Evolutionary conservation across 1,284 basidiomycete genomes (phyloP).

Genomic region (Ceratobasidium sp.): DNA sequence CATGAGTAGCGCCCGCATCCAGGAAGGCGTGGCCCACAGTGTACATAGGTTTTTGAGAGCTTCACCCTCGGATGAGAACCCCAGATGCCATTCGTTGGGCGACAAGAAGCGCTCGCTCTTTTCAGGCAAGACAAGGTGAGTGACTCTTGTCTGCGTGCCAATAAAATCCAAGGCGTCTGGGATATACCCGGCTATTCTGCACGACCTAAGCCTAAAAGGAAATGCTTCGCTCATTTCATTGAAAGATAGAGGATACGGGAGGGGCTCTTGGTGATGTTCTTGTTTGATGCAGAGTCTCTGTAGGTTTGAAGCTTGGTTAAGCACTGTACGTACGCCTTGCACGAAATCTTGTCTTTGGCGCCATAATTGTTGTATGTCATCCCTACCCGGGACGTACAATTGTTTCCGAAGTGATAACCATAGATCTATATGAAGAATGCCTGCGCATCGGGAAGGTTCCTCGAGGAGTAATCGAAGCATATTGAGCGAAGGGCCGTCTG

Average conservation of each 20-base stretch:
- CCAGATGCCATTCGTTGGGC: neutral
- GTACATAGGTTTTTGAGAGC: neutral
- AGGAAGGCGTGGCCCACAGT: slow-evolving; percentile 38
- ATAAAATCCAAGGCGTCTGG: slow-evolving; percentile 19
- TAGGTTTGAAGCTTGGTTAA: slow-evolving; percentile 11
- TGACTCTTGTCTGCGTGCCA: slow-evolving; percentile 21
- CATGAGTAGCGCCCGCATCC: slow-evolving; percentile 24
- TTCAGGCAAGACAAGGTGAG: slow-evolving; percentile 21
- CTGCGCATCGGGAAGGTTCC: slow-evolving; percentile 7
- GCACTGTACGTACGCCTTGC: neutral
- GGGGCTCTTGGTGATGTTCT: neutral
- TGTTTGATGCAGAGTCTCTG: slow-evolving; percentile 5
- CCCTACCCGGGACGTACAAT: slow-evolving; percentile 32
- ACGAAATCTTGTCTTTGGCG: slow-evolving; percentile 26
- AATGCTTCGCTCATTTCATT: neutral
- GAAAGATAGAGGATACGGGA: slow-evolving; percentile 1
- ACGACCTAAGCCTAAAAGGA: slow-evolving; percentile 35
- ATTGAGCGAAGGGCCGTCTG: slow-evolving; percentile 27
- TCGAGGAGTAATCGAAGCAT: slow-evolving; percentile 5
- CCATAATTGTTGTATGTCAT: slow-evolving; percentile 35
- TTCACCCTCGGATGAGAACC: neutral
- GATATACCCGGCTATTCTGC: neutral
- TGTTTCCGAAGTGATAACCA: slow-evolving; percentile 4
- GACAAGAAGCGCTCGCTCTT: slow-evolving; percentile 1
- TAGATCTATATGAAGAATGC: slow-evolving; percentile 16